Conservation (phyloP, 306 rosid species). For the Casuarina cunninghamiana region DNA sequence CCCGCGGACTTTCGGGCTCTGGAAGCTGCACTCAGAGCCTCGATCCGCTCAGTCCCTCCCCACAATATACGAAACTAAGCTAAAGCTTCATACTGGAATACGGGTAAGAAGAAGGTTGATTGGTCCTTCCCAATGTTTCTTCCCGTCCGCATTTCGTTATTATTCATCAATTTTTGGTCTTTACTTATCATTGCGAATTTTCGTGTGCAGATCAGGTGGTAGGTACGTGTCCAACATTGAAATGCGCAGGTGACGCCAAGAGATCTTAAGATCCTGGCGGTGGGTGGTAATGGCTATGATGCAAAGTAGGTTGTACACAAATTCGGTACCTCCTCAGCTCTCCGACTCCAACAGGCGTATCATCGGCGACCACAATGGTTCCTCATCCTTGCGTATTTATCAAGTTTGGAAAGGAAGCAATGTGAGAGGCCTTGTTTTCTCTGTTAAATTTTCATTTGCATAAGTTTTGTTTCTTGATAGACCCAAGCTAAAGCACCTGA, state of each 20-base stretch:
- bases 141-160: neutral
- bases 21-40: neutral
- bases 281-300: neutral
- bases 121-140: neutral
- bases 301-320: conserved; percentile 14
- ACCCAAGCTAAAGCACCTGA: neutral
- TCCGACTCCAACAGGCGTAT: conserved; percentile 36
- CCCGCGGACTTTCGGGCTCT: neutral
- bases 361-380: conserved; percentile 24
- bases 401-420: conserved; percentile 50
- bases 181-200: neutral
- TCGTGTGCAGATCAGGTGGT: neutral
- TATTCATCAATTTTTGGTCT: neutral
- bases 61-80: neutral
- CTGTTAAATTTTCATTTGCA: neutral
- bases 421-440: conserved; percentile 19
- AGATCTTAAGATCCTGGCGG: neutral
- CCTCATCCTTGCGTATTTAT: conserved; percentile 26
- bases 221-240: neutral
- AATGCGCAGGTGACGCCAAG: neutral
- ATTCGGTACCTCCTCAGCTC: conserved; percentile 24
- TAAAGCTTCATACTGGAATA: neutral
- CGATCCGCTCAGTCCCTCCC: neutral
- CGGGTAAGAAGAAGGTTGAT: neutral
- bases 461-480: neutral